Conservation (phyloP, 345 rosid genomes). For the Eucalyptus dawsonii region DNA sequence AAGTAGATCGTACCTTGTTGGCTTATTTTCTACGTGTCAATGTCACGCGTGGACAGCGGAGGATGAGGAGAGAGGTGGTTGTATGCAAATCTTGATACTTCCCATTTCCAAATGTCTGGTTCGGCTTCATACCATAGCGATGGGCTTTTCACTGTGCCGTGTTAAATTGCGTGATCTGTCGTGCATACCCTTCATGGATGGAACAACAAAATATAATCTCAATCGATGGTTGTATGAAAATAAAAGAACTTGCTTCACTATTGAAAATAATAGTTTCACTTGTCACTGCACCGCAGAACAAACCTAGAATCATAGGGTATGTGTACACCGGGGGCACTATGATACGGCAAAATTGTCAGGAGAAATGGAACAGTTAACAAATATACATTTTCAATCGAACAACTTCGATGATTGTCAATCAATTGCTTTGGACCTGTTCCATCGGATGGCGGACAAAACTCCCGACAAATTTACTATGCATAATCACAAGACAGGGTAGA, state of each 20-base stretch:
- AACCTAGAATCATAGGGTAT: neutral
- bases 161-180: neutral
- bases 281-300: neutral
- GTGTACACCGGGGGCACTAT: neutral
- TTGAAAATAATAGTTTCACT: neutral
- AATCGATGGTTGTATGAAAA: neutral
- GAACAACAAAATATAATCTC: neutral
- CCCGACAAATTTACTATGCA: neutral
- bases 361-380: neutral
- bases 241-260: neutral
- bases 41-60: neutral
- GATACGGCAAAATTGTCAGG: neutral
- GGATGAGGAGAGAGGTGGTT: neutral
- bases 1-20: neutral
- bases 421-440: neutral
- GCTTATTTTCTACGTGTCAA: neutral
- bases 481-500: neutral
- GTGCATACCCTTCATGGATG: neutral
- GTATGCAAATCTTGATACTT: neutral
- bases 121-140: neutral
- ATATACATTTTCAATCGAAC: neutral
- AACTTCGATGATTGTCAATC: neutral
- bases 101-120: neutral
- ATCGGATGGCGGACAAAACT: neutral
- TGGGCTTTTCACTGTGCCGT: neutral